Evolutionary conservation across 2,329 filamentous ascomycete species (phyloP).

Genomic region (Fusarium anguioides): DNA sequence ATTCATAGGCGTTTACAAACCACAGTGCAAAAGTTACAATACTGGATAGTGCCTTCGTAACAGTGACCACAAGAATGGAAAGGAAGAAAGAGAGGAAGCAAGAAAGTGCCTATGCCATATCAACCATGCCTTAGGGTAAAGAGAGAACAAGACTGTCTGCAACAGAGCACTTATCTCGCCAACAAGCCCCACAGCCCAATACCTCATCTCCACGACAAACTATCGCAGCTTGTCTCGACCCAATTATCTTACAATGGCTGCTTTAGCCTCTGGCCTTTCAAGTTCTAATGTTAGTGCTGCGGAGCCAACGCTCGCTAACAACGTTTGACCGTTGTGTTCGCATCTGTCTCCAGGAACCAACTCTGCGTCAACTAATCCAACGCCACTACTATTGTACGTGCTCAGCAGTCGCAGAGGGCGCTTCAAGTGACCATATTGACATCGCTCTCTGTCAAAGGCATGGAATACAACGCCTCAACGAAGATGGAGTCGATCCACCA

Average conservation of each 20-base stretch:
- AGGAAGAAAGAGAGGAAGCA: neutral
- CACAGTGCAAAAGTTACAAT: neutral
- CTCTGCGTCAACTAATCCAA: constrained; percentile 14
- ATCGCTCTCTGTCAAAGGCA: constrained; percentile 13
- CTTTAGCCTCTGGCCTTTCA: constrained; percentile 7
- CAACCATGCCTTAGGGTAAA: neutral
- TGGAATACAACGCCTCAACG: constrained; percentile 13
- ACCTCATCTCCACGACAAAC: constrained; percentile 10
- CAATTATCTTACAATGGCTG: constrained; percentile 21
- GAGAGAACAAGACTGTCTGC: neutral
- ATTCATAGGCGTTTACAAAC: too few species aligned
- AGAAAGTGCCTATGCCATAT: neutral
- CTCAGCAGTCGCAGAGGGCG: constrained; percentile 12
- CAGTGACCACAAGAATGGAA: too few species aligned
- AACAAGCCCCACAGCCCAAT: neutral
- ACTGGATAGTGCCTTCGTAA: too few species aligned
- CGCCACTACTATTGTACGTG: constrained; percentile 1
- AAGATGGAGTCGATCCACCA: constrained; percentile 33
- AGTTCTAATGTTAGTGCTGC: constrained; percentile 14
- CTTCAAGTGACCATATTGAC: constrained; percentile 11
- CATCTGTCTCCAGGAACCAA: constrained; percentile 18
- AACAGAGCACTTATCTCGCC: neutral
- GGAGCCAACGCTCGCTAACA: constrained; percentile 22
- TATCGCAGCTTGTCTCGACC: constrained; percentile 22
- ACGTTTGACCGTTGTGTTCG: constrained; percentile 41